Base-by-base conservation (phyloP, 2,329 filamentous ascomycete genomes). In the Lachnellula occidentalis region DNA sequence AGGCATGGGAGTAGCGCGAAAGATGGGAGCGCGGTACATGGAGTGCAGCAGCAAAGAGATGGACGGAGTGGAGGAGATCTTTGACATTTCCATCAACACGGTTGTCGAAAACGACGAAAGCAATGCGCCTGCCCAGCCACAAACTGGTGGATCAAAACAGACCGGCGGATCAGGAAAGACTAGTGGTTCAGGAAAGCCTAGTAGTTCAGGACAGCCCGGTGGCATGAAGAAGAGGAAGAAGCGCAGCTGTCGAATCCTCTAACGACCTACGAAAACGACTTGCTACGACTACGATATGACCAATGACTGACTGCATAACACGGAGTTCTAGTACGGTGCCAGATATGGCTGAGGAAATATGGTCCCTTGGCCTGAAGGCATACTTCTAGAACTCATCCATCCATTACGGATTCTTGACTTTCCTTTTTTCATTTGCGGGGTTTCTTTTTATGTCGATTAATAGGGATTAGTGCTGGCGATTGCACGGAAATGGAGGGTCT, bases 21-120 rank as follows among this genome's bases (percentile, higher is more conserved):
- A 92, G 75, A 99, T 99, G 94, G 85, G 86, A 60, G 94, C 94
- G 12, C 81, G 86, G 68, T 99, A 99, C 76, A 92, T 96, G 82
- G 94, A 99, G 76, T 99, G 94, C 80, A 96, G 91, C 70, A 95
- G 90, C 73, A 97, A 97, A 75, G 94, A 96, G 74, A 94, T 95
- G 87, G 84, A 80, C 51, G 94, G 94, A 54, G 92, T 99, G 45
- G 90, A 97, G 71, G 92, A 97, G 67, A 94, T 97, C 69, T 99
- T 99, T 73, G 88, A 95, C 71, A 80, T 84, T 58, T 94, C 94
- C 53, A 92, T 99, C 69, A 83, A 92, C 67, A 92, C 88, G 50
- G 91, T 94, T 34, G 90, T 99, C 27, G 84, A 87, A 62, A 89
- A 91, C 66, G 90, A 91, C 69, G 75, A 78, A 66, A 85, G 84